These are phyloP conservation scores for Polyplosphaeria fusca DNA, from an alignment of 495 filamentous ascomycete species.

Conservation along the genomic window DNA sequence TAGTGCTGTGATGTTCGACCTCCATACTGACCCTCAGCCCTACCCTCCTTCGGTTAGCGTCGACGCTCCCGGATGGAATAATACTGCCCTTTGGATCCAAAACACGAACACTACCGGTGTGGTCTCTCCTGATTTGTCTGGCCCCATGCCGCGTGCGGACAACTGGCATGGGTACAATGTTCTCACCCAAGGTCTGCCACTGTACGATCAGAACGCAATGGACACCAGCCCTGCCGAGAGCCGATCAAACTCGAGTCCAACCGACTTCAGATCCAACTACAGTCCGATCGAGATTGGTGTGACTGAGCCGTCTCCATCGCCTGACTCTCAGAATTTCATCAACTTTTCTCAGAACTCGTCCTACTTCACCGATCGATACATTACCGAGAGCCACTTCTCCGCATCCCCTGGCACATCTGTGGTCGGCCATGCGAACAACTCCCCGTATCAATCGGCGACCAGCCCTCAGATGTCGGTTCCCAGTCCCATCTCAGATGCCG, in stretches of 20 bases:
- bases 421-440: background rate
- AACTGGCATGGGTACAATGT: too few relatives aligned
- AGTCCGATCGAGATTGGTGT: constrained; percentile 11
- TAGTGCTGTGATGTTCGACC: constrained; percentile 22
- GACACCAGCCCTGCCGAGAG: background rate
- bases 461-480: constrained; percentile 9
- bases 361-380: constrained; percentile 4
- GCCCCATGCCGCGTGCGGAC: too few relatives aligned
- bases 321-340: constrained; percentile 18
- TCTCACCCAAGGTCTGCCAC: too few relatives aligned
- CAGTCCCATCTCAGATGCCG: background rate
- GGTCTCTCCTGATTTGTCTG: too few relatives aligned
- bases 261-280: background rate
- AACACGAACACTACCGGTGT: constrained; percentile 7
- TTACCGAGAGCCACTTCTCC: background rate
- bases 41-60: constrained; percentile 3
- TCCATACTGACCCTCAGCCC: constrained; percentile 9
- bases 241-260: background rate
- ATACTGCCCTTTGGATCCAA: constrained; percentile 10
- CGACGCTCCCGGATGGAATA: background rate
- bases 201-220: too few relatives aligned
- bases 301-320: constrained; percentile 4
- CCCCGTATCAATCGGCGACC: constrained; percentile 17
- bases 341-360: constrained; percentile 2
- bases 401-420: background rate